Conservation (phyloP, 2,329 filamentous ascomycete species). For the Phialophora verrucosa region DNA sequence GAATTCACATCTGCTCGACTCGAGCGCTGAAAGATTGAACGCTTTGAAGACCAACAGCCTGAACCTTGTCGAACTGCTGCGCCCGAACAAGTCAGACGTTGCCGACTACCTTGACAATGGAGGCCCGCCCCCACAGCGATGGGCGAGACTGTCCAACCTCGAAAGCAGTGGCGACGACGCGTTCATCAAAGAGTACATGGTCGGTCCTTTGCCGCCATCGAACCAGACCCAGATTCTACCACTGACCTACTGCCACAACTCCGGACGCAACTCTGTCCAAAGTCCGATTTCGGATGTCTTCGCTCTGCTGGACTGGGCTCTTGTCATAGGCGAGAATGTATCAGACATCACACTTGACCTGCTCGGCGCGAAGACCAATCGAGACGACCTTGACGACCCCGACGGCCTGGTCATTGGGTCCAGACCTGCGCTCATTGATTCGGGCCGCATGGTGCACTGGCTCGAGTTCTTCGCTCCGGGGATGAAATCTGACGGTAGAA, state of each 20-base stretch:
- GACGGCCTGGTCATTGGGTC: conserved; percentile 28
- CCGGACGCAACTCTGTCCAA: conserved; percentile 45
- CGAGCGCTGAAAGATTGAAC: background rate
- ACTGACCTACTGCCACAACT: conserved; percentile 53
- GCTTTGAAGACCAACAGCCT: conserved; percentile 52
- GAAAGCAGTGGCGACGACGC: conserved; percentile 23
- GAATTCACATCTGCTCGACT: conserved; percentile 10
- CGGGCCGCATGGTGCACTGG: conserved; percentile 42
- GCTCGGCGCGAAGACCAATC: conserved; percentile 35
- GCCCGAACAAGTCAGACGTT: conserved; percentile 56
- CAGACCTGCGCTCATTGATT: conserved; percentile 29
- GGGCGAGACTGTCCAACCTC: conserved; percentile 54
- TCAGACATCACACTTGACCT: conserved; percentile 40
- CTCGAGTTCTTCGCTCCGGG: conserved; percentile 31
- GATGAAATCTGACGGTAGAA: conserved; percentile 29
- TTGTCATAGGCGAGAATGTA: conserved; percentile 34
- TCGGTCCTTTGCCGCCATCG: conserved; percentile 56
- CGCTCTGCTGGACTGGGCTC: conserved; percentile 39
- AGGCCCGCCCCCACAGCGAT: conserved; percentile 47
- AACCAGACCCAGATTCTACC: conserved; percentile 47
- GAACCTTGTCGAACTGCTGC: conserved; percentile 56
- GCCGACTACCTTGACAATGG: conserved; percentile 53
- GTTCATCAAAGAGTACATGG: conserved; percentile 49
- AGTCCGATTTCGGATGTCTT: conserved; percentile 41
- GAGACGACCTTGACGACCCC: conserved; percentile 29